These are phyloP conservation scores for Larix kaempferi DNA, from an alignment of 75 land plant genomes.

Conservation along the genomic window DNA sequence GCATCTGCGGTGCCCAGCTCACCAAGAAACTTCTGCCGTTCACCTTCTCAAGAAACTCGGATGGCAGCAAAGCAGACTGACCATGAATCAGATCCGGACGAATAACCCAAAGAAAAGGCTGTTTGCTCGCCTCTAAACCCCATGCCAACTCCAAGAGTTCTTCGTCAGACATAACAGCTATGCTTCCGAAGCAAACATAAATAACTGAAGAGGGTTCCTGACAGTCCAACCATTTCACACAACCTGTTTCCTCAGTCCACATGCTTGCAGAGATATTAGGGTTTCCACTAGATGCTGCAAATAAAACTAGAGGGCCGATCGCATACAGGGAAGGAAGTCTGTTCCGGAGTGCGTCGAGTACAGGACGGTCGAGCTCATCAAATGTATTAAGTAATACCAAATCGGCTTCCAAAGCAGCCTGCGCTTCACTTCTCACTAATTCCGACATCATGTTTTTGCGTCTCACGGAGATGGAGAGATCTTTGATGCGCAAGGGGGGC, in stretches of 20 bases:
- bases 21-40: conserved; percentile 6
- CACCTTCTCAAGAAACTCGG: conserved; percentile 1
- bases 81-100: neutral
- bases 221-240: conserved; percentile 41
- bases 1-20: neutral
- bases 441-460: neutral
- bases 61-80: no score
- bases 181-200: conserved; percentile 39
- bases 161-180: conserved; percentile 4
- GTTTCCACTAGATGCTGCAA: neutral
- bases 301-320: conserved; percentile 12
- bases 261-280: neutral
- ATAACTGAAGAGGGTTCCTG: conserved; percentile 28
- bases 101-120: conserved; percentile 47
- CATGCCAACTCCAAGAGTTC: conserved; percentile 38
- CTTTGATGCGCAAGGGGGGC: conserved; percentile 26
- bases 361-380: conserved; percentile 16
- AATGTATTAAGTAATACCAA: conserved; percentile 14
- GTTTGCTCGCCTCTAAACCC: neutral
- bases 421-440: neutral
- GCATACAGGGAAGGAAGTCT: neutral
- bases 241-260: conserved; percentile 8
- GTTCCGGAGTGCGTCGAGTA: conserved; percentile 6
- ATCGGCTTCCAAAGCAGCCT: neutral
- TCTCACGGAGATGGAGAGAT: conserved; percentile 39